Evolutionary conservation across 2,329 filamentous ascomycete genomes (phyloP), one percentile per base, ranked within the genome.

Genomic region (Hymenoscyphus infarciens): DNA sequence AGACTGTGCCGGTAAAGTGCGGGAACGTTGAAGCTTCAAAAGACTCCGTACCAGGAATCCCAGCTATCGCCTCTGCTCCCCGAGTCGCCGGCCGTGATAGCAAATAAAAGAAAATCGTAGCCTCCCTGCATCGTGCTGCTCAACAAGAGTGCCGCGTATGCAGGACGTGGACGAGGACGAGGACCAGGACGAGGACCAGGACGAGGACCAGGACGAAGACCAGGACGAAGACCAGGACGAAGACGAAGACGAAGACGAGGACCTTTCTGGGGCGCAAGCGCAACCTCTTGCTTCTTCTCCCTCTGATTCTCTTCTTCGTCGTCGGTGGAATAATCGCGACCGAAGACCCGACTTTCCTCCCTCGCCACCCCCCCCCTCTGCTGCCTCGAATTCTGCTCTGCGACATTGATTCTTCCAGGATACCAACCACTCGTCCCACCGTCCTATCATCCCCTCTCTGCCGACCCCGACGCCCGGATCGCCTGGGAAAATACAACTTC

Each of bases 271-370:
- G 33, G 33, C 33, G 33, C 33, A 35, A 35, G 33, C 33, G 33
- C 33, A 42, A n/a, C 45, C 53, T 31, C 53, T 19, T 19, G 25
- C 25, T 27, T 27, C 25, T 27, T 27, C 25, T 31, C 29, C n/a
- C 25, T 10, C 22, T 29, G 11, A 25, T 25, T 31, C 16, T 16
- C 27, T 33, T 25, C 11, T 16, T 38, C 29, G 10, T 55, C 27
- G 60, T 65, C 62, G 64, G 58, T 68, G 66, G 67, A 69, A 69
- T 61, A 69, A 68, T 68, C 63, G 38, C 31, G 35, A 57, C 67
- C 67, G 66, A 68, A 8, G 25, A 49, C 45, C 45, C n/a, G 45
- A 33, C 57, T 19, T 61, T 49, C 56, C 39, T 22, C 33, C 52
- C 10, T 29, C 35, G 4, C 4, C 45, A 1, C 8, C 22, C 8